These are phyloP conservation scores for Avena atlantica DNA, from an alignment of 176 grass and related monocot genomes.

Conservation along the genomic window DNA sequence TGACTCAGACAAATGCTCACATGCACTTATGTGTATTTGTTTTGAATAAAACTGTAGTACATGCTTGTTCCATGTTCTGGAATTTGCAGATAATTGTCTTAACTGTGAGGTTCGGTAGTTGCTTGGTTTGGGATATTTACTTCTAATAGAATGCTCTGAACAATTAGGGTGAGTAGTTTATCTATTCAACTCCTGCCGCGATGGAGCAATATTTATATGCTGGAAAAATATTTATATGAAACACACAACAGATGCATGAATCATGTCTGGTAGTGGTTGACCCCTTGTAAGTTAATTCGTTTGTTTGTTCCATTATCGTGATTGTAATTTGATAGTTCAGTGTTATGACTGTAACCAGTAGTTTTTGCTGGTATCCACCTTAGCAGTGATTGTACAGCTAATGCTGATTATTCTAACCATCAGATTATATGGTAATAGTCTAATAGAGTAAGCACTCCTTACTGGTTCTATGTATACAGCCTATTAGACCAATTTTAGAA, in stretches of 20 bases:
- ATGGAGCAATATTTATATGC: not conserved
- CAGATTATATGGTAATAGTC: not conserved
- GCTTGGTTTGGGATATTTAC: not conserved
- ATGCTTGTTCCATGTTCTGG: not conserved
- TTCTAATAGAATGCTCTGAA: constrained; percentile 7
- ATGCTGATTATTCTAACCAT: not conserved
- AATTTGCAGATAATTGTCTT: constrained; percentile 12
- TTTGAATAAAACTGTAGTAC: not conserved
- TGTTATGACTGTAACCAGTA: not conserved
- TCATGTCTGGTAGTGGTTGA: not conserved
- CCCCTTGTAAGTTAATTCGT: not conserved
- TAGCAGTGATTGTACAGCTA: not conserved
- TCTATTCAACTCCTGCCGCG: not conserved
- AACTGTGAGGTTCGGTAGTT: not conserved
- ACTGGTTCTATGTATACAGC: not conserved
- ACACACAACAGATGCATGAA: not conserved
- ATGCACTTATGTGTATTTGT: not conserved
- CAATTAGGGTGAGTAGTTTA: constrained; percentile 8
- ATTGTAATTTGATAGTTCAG: constrained; percentile 21
- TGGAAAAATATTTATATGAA: not conserved
- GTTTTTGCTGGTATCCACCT: not conserved
- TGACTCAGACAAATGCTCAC: not conserved
- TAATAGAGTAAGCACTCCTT: not conserved
- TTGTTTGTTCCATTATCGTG: not conserved
- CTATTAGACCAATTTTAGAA: not conserved